A percentile compares a stretch with the other conserved stretches of the same genome.
These are phyloP conservation scores for Fusarium tuaranense DNA, from an alignment of 2,329 filamentous ascomycete species.

Conservation along the genomic window DNA sequence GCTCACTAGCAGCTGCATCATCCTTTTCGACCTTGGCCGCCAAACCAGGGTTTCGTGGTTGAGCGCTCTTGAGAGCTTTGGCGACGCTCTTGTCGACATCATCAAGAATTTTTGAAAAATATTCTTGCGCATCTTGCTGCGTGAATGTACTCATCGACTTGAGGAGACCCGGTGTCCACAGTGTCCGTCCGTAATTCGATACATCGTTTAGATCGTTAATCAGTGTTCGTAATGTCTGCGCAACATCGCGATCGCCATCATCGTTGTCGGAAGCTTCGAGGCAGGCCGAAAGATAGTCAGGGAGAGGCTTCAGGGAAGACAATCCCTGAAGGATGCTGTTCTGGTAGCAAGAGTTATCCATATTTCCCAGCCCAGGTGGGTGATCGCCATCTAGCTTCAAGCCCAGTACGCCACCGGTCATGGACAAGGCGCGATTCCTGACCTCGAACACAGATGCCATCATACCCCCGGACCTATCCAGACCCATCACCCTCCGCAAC, in stretches of 20 bases:
- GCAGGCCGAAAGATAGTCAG: constrained; percentile 70
- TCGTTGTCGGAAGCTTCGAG: constrained; percentile 46
- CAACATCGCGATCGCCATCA: constrained; percentile 51
- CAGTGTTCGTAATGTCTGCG: constrained; percentile 69
- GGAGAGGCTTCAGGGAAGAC: constrained; percentile 78
- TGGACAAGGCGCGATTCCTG: constrained; percentile 66
- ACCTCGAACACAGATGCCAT: constrained; percentile 69
- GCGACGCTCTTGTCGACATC: constrained; percentile 83
- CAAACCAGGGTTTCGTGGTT: constrained; percentile 51
- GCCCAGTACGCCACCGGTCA: constrained; percentile 59
- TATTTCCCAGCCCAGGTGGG: constrained; percentile 83
- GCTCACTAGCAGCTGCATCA: constrained; percentile 58
- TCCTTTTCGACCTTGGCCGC: constrained; percentile 55
- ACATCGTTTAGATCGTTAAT: constrained; percentile 77
- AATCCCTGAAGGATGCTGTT: constrained; percentile 93
- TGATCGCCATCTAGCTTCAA: constrained; percentile 55
- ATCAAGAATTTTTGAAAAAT: constrained; percentile 90
- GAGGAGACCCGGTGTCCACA: constrained; percentile 85
- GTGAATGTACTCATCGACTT: constrained; percentile 96
- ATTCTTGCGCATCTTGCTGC: constrained; percentile 98
- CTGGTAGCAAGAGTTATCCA: constrained; percentile 97
- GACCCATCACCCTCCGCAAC: constrained; percentile 71
- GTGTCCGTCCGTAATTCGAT: constrained; percentile 76
- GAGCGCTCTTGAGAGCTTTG: constrained; percentile 54
- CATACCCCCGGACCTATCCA: constrained; percentile 65